Base-by-base conservation (phyloP, 805 yeast genomes). In the Starmerella gropengiesseri region DNA sequence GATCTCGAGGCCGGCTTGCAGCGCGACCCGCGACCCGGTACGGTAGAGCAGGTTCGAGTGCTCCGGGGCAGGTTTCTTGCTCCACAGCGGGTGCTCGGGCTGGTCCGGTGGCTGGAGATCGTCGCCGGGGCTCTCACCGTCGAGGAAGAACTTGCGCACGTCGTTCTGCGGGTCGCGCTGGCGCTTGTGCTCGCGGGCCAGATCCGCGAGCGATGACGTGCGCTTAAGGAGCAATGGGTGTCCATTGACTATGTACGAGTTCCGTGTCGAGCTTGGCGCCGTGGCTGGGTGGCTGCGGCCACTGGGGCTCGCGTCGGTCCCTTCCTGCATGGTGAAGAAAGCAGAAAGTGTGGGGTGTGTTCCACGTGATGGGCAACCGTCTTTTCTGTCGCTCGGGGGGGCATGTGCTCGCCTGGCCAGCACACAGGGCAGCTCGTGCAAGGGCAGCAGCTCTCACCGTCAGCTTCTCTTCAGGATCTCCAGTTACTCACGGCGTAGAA, bases 201-300 rank as follows among this genome's bases (percentile, higher is more conserved):
- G 13, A 19, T 53, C 55, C 5, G 56, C 56, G 21, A 53, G 43
- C 11, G 56, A 53, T 17, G 44, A 28, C 31, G 47, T 39, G 2
- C 55, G 46, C 23, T 23, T 31, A 26, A 52, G 42, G 11, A 21
- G 13, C 25, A 30, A 21, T 29, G 41, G 33, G 14, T 20, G 12
- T 11, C 39, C 41, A 16, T 29, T 28, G 21, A 37, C 41, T 1
- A 29, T 22, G 18, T 37, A 28, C 18, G 33, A 20, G 21, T 28
- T 28, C 14, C 34, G 27, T 28, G 41, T 17, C 5, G 28, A 30
- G 21, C 17, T 18, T 18, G 39, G 31, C 25, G 39, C 39, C n/a
- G 31, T 29, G 31, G 14, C 18, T n/a, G 37, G 16, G 8, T 31
- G 36, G 17, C 18, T 28, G 19, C 21, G 29, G 7, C 21, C 36